Evolutionary conservation across 495 filamentous ascomycete species (phyloP).

Genomic region (Hypoxylon fragiforme): DNA sequence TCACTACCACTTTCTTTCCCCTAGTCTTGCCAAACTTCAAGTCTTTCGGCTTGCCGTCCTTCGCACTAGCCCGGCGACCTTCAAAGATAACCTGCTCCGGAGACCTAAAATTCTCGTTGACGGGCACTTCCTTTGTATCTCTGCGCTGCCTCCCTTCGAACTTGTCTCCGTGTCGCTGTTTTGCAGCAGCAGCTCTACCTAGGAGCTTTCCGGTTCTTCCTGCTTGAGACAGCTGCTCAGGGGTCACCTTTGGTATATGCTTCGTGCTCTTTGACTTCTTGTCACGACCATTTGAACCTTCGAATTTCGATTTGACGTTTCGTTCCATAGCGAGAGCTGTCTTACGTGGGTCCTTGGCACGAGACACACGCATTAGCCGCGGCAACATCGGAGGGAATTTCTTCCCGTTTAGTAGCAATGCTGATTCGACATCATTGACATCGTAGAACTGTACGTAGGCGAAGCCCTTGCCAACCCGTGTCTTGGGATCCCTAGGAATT

Average conservation of each 20-base stretch:
- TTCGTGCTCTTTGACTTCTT: conserved; percentile 43
- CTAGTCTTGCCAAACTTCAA: conserved; percentile 63
- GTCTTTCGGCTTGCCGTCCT: conserved; percentile 61
- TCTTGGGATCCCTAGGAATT: conserved; percentile 85
- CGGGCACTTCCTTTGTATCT: conserved; percentile 28
- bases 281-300: conserved; percentile 21
- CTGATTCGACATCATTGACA: conserved; percentile 81
- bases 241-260: conserved; percentile 65
- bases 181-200: conserved; percentile 73
- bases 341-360: conserved; percentile 77
- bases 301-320: conserved; percentile 33
- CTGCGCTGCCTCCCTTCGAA: conserved; percentile 40
- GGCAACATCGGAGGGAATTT: conserved; percentile 92
- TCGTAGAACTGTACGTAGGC: conserved; percentile 97
- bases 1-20: conserved; percentile 56
- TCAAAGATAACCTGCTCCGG: conserved; percentile 84
- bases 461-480: conserved; percentile 94
- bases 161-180: conserved; percentile 51
- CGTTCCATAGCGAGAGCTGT: conserved; percentile 57
- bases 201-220: conserved; percentile 83
- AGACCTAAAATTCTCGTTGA: conserved; percentile 49
- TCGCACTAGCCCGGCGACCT: conserved; percentile 77
- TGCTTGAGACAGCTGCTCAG: conserved; percentile 69
- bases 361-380: conserved; percentile 79
- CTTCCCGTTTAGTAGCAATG: conserved; percentile 82